Conservation (phyloP, 164 flowering plant species). For the Annona cherimola region DNA sequence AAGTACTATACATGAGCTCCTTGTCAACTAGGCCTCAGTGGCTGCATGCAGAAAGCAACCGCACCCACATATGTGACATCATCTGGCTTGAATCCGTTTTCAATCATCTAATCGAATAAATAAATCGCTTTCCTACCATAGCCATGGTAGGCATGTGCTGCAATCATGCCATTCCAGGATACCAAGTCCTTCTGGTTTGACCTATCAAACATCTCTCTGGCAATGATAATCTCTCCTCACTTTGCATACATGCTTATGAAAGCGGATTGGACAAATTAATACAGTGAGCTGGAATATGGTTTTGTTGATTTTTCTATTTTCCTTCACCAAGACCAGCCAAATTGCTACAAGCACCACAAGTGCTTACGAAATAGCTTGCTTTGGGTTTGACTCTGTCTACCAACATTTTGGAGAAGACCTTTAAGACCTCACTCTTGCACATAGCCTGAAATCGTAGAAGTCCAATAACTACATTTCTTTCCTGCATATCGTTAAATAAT, state of each 20-base stretch:
- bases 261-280: constrained; percentile 11
- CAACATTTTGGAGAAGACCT: too few species aligned
- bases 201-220: constrained; percentile 12
- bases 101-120: constrained; percentile 9
- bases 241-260: constrained; percentile 17
- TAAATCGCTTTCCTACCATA: constrained; percentile 9
- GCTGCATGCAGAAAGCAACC: constrained; percentile 9
- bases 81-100: constrained; percentile 9
- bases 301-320: constrained; percentile 7
- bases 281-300: neutral
- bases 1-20: constrained; percentile 4
- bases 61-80: constrained; percentile 17
- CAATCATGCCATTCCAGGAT: constrained; percentile 16
- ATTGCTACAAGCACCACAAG: neutral
- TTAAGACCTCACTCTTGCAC: too few species aligned
- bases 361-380: neutral
- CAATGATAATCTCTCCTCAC: constrained; percentile 13
- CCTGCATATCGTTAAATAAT: too few species aligned
- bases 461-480: too few species aligned
- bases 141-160: constrained; percentile 17
- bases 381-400: neutral
- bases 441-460: too few species aligned
- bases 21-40: constrained; percentile 14
- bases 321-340: constrained; percentile 9
- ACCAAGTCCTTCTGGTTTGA: constrained; percentile 15